A percentile compares a stretch with the other conserved stretches of the same genome.
These are phyloP conservation scores for Botrytis byssoidea DNA, from an alignment of 2,329 filamentous ascomycete genomes.

Conservation along the genomic window DNA sequence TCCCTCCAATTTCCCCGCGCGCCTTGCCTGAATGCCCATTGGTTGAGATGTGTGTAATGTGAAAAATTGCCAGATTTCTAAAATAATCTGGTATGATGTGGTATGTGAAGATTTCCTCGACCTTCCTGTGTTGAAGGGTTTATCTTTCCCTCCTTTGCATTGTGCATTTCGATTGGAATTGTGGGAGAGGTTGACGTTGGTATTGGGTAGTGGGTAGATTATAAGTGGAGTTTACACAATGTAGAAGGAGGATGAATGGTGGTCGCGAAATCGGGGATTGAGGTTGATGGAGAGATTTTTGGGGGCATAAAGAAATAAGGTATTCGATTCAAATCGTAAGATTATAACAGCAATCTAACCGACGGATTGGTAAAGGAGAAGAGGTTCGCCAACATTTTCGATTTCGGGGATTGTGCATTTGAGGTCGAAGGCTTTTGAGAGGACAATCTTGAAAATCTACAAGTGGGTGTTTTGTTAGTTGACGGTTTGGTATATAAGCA, in stretches of 20 bases:
- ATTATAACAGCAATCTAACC: constrained; percentile 7
- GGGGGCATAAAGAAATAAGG: neutral
- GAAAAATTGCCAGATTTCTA: constrained; percentile 1
- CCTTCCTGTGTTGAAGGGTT: neutral
- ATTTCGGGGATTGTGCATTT: constrained; percentile 99
- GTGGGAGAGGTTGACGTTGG: neutral
- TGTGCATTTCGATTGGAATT: neutral
- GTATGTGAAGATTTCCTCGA: neutral
- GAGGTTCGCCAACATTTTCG: constrained; percentile 93
- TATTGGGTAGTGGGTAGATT: neutral
- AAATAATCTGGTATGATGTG: neutral
- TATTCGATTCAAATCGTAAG: neutral
- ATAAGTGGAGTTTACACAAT: neutral
- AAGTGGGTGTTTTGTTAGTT: constrained; percentile 17
- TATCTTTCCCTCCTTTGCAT: neutral
- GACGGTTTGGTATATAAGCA: neutral
- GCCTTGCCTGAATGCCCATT: constrained; percentile 9
- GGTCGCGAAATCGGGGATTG: neutral
- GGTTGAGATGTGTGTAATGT: constrained; percentile 11
- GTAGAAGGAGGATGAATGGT: constrained; percentile 3
- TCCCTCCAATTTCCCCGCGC: constrained; percentile 5
- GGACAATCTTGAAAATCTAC: constrained; percentile 98
- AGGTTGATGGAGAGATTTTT: neutral
- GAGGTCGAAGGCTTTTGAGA: constrained; percentile 97
- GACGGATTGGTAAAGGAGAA: constrained; percentile 79